These are phyloP conservation scores for Aspergillus sp. DNA, from an alignment of 2,329 filamentous ascomycete species.

Conservation along the genomic window DNA sequence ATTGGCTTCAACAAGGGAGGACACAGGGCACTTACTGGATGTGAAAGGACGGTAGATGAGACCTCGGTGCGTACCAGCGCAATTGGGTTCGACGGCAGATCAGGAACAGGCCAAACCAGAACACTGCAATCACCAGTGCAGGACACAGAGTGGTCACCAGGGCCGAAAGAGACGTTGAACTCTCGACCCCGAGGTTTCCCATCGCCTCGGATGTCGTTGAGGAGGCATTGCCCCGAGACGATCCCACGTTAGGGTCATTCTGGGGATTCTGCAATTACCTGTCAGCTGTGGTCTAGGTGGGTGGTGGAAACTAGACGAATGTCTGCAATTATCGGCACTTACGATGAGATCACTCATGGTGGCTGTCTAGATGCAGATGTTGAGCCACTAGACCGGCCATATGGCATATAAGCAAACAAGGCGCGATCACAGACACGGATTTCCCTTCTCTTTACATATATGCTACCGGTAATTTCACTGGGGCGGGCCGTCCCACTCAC, in stretches of 20 bases:
- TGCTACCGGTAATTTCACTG: not conserved
- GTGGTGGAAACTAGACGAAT: too few species aligned
- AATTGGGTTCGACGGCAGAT: constrained; percentile 44
- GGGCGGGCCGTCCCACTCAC: constrained; percentile 8
- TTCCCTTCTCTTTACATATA: constrained; percentile 1
- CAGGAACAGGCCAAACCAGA: constrained; percentile 46
- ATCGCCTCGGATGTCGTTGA: constrained; percentile 31
- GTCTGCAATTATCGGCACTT: constrained; percentile 4
- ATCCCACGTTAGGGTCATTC: constrained; percentile 42
- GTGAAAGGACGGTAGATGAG: constrained; percentile 41
- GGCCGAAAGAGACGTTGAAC: constrained; percentile 50
- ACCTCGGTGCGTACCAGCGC: constrained; percentile 47
- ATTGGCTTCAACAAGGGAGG: not conserved
- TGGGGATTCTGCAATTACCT: constrained; percentile 28
- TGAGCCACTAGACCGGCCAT: not conserved
- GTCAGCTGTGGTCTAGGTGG: not conserved
- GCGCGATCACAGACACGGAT: not conserved
- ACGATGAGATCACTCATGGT: constrained; percentile 12
- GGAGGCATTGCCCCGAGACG: constrained; percentile 38
- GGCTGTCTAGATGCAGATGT: not conserved
- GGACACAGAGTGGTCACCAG: constrained; percentile 50
- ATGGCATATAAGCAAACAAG: not conserved
- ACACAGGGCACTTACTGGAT: constrained; percentile 31
- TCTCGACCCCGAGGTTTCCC: constrained; percentile 26
- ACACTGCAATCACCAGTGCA: constrained; percentile 41